Evolutionary conservation across 176 grass and related monocot species (phyloP).

Genomic region (Carex myosuroides): DNA sequence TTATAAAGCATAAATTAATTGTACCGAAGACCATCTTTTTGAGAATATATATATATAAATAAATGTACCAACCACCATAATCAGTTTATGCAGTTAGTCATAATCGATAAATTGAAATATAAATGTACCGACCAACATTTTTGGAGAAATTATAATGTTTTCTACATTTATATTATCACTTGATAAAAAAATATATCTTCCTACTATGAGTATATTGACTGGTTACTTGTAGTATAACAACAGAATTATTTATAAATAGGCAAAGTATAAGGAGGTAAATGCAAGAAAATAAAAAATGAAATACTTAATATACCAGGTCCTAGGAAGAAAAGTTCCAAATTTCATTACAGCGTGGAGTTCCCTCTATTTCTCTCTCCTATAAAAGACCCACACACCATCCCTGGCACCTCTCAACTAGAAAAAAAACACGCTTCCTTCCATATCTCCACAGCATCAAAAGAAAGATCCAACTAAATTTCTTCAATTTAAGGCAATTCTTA

Average conservation of each 20-base stretch:
- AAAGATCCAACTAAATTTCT: not conserved
- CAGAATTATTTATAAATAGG: not conserved
- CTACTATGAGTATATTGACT: not conserved
- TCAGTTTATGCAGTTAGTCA: too few species aligned
- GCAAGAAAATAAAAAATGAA: not conserved
- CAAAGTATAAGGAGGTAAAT: not conserved
- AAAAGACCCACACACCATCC: slow-evolving; percentile 27
- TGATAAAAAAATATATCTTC: too few species aligned
- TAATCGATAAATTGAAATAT: too few species aligned
- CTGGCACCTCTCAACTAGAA: not conserved
- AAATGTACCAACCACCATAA: too few species aligned
- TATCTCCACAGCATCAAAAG: not conserved
- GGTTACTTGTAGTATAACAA: not conserved
- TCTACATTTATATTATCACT: too few species aligned
- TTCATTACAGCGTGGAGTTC: slow-evolving; percentile 31
- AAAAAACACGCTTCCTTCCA: not conserved
- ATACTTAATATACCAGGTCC: not conserved
- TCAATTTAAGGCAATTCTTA: not conserved
- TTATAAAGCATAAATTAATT: too few species aligned
- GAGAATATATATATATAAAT: too few species aligned
- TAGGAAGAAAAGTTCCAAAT: slow-evolving; percentile 23
- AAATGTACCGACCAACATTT: too few species aligned
- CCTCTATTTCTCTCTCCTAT: slow-evolving; percentile 7
- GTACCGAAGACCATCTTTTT: too few species aligned
- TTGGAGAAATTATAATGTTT: too few species aligned